Evolutionary conservation across 495 filamentous ascomycete genomes (phyloP), one percentile per base, ranked within the genome.

Genomic region (Choiromyces venosus): DNA sequence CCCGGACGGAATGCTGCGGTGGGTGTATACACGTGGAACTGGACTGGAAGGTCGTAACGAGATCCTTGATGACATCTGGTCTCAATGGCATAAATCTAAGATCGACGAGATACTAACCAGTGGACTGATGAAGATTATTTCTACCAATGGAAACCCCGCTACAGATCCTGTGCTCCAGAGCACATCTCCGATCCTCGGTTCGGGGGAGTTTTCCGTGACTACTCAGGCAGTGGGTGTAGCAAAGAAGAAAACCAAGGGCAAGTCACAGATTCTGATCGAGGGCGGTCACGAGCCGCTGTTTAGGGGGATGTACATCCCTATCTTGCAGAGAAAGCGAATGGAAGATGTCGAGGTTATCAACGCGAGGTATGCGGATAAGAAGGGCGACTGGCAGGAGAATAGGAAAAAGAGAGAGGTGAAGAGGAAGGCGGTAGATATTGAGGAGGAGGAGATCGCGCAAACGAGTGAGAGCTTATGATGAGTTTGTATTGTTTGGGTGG

Each of bases 71-170:
- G 84, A 88, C 33, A 66, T 95, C 70, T 99, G 96, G 96, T 83
- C 84, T 71, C 83, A 86, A 36, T 99, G 94, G 94, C 87, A 92
- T 74, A 86, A 88, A 79, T 85, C 86, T 65, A 97, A 96, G 86
- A 91, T 99, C 66, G 93, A 97, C 77, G 94, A 97, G 85, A 83
- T 96, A 39, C 83, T 97, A 65, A 88, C 91, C 0, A 87, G 86
- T 67, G 86, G 84, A 37, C 83, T 98, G 74, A 81, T 97, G 61
- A 87, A 90, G 74, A 71, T 89, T 56, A 84, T 90, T 14, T 84
- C 88, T 35, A 81, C 76, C 14, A 37, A 67, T 44, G 69, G 35
- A 36, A 36, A 14, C 6, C 36, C 46, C 33, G 33, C 37, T 40
- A 65, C 25, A 69, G 39, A 66, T 12, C 29, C 33, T 12, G 21